Evolutionary conservation across 768 basidiomycete genomes (phyloP).

Genomic region (Naganishia antarctica): DNA sequence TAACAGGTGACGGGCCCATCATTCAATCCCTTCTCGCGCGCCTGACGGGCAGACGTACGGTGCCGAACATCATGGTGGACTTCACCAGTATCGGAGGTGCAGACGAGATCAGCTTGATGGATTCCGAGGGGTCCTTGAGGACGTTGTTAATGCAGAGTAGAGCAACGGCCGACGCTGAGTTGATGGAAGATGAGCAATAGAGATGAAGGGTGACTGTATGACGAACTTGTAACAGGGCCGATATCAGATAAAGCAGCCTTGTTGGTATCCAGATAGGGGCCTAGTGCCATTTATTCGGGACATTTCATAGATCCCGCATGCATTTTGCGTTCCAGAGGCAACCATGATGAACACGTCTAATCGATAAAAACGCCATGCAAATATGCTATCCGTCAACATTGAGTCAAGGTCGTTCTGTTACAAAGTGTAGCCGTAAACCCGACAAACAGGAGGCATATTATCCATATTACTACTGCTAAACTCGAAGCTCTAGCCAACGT

Average conservation of each 20-base stretch:
- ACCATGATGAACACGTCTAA: too few relatives aligned
- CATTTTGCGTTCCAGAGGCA: too few relatives aligned
- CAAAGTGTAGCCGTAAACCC: background rate
- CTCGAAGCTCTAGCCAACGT: background rate
- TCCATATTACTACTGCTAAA: background rate
- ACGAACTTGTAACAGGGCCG: too few relatives aligned
- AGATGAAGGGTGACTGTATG: too few relatives aligned
- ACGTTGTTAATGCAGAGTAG: background rate
- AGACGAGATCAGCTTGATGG: slow-evolving; percentile 47
- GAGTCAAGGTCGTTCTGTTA: background rate
- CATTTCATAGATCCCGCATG: too few relatives aligned
- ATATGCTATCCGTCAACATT: background rate
- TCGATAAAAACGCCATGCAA: background rate
- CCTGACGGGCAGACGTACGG: slow-evolving; percentile 47
- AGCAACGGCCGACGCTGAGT: too few relatives aligned
- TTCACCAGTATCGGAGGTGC: slow-evolving; percentile 47
- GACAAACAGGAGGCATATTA: background rate
- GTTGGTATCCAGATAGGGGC: too few relatives aligned
- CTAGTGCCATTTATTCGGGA: too few relatives aligned
- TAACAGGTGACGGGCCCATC: slow-evolving; percentile 39
- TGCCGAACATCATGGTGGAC: slow-evolving; percentile 49
- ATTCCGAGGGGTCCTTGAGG: slow-evolving; percentile 40
- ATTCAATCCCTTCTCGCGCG: slow-evolving; percentile 43
- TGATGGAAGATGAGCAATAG: too few relatives aligned
- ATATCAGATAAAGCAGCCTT: too few relatives aligned